Base-by-base conservation (phyloP, 192 early-diverging fungal species). In the Podila epicladia region DNA sequence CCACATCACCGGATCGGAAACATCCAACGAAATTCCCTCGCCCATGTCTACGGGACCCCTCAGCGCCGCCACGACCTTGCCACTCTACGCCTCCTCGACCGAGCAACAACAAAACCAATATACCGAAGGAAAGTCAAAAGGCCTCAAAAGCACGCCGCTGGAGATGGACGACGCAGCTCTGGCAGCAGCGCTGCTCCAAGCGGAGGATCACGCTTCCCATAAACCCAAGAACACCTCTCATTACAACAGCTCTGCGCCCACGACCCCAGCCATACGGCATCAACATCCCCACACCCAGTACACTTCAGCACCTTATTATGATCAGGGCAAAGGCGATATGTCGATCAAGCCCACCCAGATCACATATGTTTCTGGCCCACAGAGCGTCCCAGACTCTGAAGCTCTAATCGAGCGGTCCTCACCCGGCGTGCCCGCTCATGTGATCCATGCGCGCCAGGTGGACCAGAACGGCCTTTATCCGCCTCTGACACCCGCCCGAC, bases 371-470 rank as follows among this genome's bases (percentile, higher is more conserved):
- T 57, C 19, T 5, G 55, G 45, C 1, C 77, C 77, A 15, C 77
- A 80, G 57, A 80, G 77, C 33, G 71, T 80, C 33, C 71, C 71
- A 11, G 77, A 80, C 37, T 32, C 72, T 2, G 77, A 80, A 20
- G 77, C 77, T 4, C n/a, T n/a, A 8, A 69, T 73, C 22, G 57
- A 69, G 35, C 22, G 77, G 13, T 72, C 57, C 11, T 69, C 77
- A 8, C 77, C 77, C 4, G 77, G 77, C 9, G 67, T 80, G 6
- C 57, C 55, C 26, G 48, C 58, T 0, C 77, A 60, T 4, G 12
- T 53, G 1, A 12, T 64, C 5, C 60, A 20, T 17, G 3, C 31
- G 1, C 50, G 55, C 31, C 62, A 80, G 55, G 5, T 69, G 29
- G 28, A 67, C 24, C 13, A 51, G 9, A n/a, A 67, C 28, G 76